phyloP scores from a whole-genome alignment of 768 basidiomycete species.

The Boletus huronensis region DNA sequence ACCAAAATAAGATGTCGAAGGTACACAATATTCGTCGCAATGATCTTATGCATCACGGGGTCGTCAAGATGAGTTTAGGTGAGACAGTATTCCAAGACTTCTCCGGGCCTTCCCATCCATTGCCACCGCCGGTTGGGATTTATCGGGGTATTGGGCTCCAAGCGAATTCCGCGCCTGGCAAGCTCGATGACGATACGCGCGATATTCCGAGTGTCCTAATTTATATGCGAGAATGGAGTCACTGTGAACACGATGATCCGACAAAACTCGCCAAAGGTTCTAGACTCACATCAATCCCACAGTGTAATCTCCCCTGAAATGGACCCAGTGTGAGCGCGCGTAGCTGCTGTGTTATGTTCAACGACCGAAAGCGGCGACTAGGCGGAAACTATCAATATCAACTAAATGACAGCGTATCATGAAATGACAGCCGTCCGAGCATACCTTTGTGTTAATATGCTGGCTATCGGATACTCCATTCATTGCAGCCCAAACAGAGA shows the following conservation, averaged over 20 bases:
- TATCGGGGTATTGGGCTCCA: slow-evolving; percentile 74
- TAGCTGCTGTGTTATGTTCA: slow-evolving; percentile 77
- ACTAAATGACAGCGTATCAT: neutral
- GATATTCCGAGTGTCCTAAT: slow-evolving; percentile 86
- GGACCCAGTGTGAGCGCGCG: slow-evolving; percentile 62
- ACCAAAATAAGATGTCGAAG: neutral
- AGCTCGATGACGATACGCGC: slow-evolving; percentile 78
- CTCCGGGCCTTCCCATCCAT: slow-evolving; percentile 82
- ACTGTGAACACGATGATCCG: slow-evolving; percentile 1
- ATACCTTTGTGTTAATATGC: slow-evolving; percentile 16
- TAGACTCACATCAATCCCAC: slow-evolving; percentile 82
- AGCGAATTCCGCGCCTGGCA: slow-evolving; percentile 58
- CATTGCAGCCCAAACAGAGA: slow-evolving; percentile 41
- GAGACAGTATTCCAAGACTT: slow-evolving; percentile 51
- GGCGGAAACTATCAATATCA: slow-evolving; percentile 15
- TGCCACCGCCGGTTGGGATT: slow-evolving; percentile 65
- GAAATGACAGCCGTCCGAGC: neutral
- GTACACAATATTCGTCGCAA: slow-evolving; percentile 3
- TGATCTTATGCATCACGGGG: slow-evolving; percentile 9
- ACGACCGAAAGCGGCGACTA: slow-evolving; percentile 25
- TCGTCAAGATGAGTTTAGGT: slow-evolving; percentile 11
- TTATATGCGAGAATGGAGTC: slow-evolving; percentile 3
- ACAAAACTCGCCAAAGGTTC: neutral
- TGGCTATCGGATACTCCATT: slow-evolving; percentile 7
- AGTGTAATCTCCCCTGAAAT: slow-evolving; percentile 84